Percentiles rank a stretch among this genome's conserved stretches.
Conservation (phyloP, 805 yeast genomes). For the Yamadazyma akitaensis region DNA sequence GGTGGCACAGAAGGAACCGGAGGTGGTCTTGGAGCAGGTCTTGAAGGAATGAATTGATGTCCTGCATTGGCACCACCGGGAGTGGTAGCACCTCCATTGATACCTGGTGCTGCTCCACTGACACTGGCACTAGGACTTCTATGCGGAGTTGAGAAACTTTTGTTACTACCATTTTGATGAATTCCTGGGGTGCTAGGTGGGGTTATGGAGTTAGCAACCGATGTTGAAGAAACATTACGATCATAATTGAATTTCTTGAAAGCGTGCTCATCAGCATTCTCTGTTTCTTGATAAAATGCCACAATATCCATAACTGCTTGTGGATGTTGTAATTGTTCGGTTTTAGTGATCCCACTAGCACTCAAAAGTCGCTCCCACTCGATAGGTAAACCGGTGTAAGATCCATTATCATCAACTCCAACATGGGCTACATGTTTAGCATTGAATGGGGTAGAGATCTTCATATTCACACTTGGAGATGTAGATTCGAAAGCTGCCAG, state of each 20-base stretch:
- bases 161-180: conserved; percentile 2
- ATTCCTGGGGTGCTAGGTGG: conserved; percentile 27
- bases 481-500: conserved; percentile 9
- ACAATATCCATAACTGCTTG: conserved; percentile 92
- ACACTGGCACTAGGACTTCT: conserved; percentile 5
- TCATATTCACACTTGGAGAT: conserved; percentile 33
- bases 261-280: conserved; percentile 42
- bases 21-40: conserved; percentile 68
- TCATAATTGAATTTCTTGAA: conserved; percentile 40
- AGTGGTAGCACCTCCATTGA: not conserved
- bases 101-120: not conserved
- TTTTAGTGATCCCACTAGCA: conserved; percentile 82
- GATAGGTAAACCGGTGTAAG: conserved; percentile 86
- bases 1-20: conserved; percentile 12
- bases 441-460: conserved; percentile 89
- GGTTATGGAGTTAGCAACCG: conserved; percentile 26
- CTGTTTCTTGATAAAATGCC: conserved; percentile 71
- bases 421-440: conserved; percentile 92
- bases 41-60: conserved; percentile 54
- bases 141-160: not conserved
- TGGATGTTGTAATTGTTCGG: conserved; percentile 88
- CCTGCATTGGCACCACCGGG: not conserved
- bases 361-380: conserved; percentile 86
- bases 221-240: conserved; percentile 19
- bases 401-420: conserved; percentile 83